Base-by-base conservation (phyloP, 805 yeast genomes). In the Yarrowia sp. region DNA sequence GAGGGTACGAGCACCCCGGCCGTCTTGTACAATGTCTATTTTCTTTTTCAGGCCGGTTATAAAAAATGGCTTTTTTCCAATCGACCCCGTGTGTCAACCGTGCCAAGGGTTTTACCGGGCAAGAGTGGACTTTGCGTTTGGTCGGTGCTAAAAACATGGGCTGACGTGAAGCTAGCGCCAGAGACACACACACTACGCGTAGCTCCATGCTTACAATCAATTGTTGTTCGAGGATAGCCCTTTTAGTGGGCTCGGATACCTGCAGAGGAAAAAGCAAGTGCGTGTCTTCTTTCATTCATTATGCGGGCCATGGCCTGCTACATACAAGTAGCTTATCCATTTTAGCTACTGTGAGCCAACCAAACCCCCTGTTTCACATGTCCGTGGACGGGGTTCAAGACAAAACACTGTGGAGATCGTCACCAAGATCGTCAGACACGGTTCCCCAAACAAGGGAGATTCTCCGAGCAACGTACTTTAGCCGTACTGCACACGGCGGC, bases 321-420 rank as follows among this genome's bases (percentile, higher is more conserved):
- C 55, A 33, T 35, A 22, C 28, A 22, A 22, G 28, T 22, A 18
- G 41, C 41, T 17, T 48, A 11, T 48, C 41, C 32, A 32, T 17
- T 47, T 32, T 32, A 38, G 2, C 39, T 32, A 33, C 39, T 35
- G 55, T 48, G 55, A 14, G 55, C 55, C 55, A 35, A 48, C 55
- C 55, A 35, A 48, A 17, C 55, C 55, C 55, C 55, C 55, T 48
- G 55, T 48, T 48, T 48, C 55, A 48, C 55, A 48, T 48, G 55
- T 48, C 55, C 55, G 22, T 22, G 55, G 55, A 47, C 53, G 15
- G 31, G 31, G 31, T 18, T 7, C n/a, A 8, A 15, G 39, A 36
- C 45, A 17, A 42, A 47, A 15, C 36, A 5, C 53, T 32, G 14
- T 14, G 41, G n/a, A 17, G 55, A 48, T 48, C 53, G 39, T 47